phyloP scores from a whole-genome alignment of 2,329 filamentous ascomycete genomes.

The Penicillium rolfsii region DNA sequence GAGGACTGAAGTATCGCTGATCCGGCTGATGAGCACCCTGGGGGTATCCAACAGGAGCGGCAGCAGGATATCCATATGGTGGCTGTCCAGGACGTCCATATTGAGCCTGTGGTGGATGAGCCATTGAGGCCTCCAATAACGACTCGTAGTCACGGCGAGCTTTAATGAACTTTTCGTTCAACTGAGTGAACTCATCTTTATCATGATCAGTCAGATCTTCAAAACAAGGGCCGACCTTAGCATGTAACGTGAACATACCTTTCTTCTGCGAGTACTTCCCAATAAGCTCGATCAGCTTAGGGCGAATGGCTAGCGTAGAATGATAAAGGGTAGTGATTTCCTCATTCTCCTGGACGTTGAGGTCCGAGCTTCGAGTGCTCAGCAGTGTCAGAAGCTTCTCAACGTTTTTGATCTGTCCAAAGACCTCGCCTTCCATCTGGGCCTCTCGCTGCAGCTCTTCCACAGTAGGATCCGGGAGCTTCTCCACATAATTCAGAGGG shows the following conservation, averaged over 20 bases:
- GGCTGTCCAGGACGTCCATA: constrained; percentile 65
- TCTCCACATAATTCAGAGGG: constrained; percentile 97
- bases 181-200: constrained; percentile 92
- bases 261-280: constrained; percentile 99
- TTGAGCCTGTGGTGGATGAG: constrained; percentile 79
- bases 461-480: constrained; percentile 88
- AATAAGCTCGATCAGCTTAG: constrained; percentile 96
- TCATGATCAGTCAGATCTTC: constrained; percentile 18
- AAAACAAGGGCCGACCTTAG: background rate
- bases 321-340: constrained; percentile 93
- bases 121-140: constrained; percentile 94
- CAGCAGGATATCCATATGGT: constrained; percentile 40
- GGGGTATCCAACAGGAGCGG: constrained; percentile 39
- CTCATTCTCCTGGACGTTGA: constrained; percentile 89
- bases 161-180: constrained; percentile 99
- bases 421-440: constrained; percentile 86
- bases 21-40: constrained; percentile 54
- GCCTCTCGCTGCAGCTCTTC: constrained; percentile 95
- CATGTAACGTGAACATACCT: constrained; percentile 56
- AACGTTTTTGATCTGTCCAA: constrained; percentile 75
- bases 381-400: constrained; percentile 83
- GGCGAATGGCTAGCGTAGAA: constrained; percentile 88
- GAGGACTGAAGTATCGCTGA: constrained; percentile 69
- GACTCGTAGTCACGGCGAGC: constrained; percentile 94
- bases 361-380: constrained; percentile 79